Conservation (phyloP, 140 eudicot genomes). For the Bidens hawaiensis region DNA sequence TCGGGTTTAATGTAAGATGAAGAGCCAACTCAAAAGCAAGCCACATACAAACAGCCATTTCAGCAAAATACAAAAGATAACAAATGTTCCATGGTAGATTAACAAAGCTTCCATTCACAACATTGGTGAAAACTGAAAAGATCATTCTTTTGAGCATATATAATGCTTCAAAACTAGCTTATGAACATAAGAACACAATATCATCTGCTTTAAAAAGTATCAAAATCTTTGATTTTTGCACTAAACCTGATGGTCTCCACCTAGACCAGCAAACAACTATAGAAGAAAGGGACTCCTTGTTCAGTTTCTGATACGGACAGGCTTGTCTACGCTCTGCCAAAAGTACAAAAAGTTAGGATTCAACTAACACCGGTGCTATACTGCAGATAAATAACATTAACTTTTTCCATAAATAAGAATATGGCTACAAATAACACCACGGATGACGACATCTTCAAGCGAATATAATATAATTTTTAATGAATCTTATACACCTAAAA, state of each 20-base stretch:
- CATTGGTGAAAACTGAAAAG: constrained; percentile 1
- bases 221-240: constrained; percentile 29
- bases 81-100: background rate
- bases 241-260: constrained; percentile 9
- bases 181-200: constrained; percentile 16
- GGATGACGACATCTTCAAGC: too few species aligned
- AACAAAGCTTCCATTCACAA: constrained; percentile 18
- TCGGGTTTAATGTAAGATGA: background rate
- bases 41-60: background rate
- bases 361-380: background rate
- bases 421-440: background rate
- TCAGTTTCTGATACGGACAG: constrained; percentile 12
- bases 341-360: background rate
- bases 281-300: background rate
- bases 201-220: constrained; percentile 14
- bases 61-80: background rate
- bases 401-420: background rate
- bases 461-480: background rate
- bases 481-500: background rate
- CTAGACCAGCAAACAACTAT: background rate
- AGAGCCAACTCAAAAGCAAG: background rate
- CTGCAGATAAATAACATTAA: background rate
- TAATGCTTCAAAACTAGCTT: constrained; percentile 13
- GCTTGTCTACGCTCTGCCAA: constrained; percentile 15
- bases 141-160: constrained; percentile 16